Evolutionary conservation across 2,329 filamentous ascomycete genomes (phyloP), one percentile per base, ranked within the genome.

Genomic region (Cladosporium sp.): DNA sequence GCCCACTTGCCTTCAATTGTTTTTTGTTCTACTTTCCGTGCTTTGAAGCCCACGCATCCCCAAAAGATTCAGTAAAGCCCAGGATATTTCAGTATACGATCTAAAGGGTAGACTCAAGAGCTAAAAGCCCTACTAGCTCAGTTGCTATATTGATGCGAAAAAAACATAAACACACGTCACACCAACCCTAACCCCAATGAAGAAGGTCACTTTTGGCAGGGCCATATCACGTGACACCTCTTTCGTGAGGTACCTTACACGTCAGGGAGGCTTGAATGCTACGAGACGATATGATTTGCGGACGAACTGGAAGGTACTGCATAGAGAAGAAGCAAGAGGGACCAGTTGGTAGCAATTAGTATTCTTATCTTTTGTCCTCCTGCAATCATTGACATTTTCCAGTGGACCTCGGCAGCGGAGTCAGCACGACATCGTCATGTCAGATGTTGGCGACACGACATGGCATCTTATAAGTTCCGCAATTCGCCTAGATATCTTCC

Each of bases 341-440:
- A 3, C 5, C 5, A 46, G 3, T 46, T 12, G 40, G n/a, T 21
- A 23, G 40, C 4, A 5, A 46, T 21, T 21, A 8, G 40, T 1
- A 10, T 46, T 21, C 8, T 12, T 21, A 23, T 46, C 8, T 5
- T 4, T 21, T 4, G 40, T 21, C 40, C 40, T 46, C 14, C 1
- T 21, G 40, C n/a, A 46, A 46, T 21, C n/a, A n/a, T 53, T 6
- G 29, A 21, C 28, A 18, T 10, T 55, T 55, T 21, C 50, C 28
- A 55, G 52, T 31, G 52, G 52, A 55, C 52, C 52, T 55, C 52
- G 52, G 52, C 29, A 55, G 18, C 28, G 31, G 28, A 33, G 31
- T 29, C 52, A 55, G 52, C 52, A 55, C 52, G 52, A 55, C 52
- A 55, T 55, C 29, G 28, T 55, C 52, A 33, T 12, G 26, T 33